phyloP scores from a whole-genome alignment of 352 stramenopile species.

The Pythium sp. region DNA sequence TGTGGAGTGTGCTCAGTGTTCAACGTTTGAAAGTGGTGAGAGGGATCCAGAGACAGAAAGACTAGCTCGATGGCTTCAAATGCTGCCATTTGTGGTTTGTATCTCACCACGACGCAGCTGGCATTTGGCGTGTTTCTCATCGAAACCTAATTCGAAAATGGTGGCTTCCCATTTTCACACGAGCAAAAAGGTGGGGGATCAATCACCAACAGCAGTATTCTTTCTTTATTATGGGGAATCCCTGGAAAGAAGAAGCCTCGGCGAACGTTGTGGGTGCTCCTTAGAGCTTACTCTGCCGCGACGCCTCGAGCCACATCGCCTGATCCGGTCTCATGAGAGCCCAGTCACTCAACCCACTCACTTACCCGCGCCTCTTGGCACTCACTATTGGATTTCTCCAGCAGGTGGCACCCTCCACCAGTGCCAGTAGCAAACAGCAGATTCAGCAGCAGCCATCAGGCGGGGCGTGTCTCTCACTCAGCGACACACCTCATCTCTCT shows the following conservation, averaged over 20 bases:
- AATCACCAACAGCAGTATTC: too few species aligned
- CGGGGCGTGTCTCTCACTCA: conserved; percentile 1
- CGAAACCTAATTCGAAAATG: too few species aligned
- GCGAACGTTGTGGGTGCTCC: too few species aligned
- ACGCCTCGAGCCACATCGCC: too few species aligned
- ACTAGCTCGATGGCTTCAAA: neutral
- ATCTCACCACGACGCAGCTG: neutral
- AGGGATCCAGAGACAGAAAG: neutral
- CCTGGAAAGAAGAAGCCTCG: too few species aligned
- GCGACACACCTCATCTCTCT: neutral
- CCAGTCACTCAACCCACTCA: too few species aligned
- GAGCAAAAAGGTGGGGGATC: too few species aligned
- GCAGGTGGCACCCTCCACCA: neutral
- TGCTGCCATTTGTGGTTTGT: neutral
- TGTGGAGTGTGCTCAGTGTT: neutral
- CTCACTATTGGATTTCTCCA: neutral
- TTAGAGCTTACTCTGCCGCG: too few species aligned
- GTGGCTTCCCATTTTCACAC: too few species aligned
- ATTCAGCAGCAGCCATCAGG: neutral
- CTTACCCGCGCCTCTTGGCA: neutral
- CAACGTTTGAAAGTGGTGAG: neutral
- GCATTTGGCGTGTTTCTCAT: neutral
- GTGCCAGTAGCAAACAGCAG: neutral
- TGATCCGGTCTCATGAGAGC: too few species aligned
- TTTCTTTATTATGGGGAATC: too few species aligned